Base-by-base conservation (phyloP, 805 yeast species). In the Vanderwaltozyma verrucispora region DNA sequence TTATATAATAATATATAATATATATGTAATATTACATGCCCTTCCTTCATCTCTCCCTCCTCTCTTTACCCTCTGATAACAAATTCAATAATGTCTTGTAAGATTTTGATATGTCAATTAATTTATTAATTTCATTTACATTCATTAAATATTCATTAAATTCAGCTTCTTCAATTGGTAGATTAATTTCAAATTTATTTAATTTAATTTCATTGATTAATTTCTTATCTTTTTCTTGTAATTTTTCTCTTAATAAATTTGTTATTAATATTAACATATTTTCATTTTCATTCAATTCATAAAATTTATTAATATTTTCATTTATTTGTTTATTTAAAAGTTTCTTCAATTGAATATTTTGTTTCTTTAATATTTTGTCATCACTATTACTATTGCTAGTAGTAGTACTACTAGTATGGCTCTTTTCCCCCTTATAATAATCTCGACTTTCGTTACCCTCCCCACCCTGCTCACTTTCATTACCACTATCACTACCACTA, bases 151-250 rank as follows among this genome's bases (percentile, higher is more conserved):
- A 50, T 1, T 28, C 29, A 4, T 23, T 19, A 24, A 46, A 49
- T 38, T 50, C 53, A 7, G 38, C 32, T 35, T 50, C 51, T 28
- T 47, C 49, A 23, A 33, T 30, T 1, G 43, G 30, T 7, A 21
- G 9, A 21, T 9, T 21, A 6, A 7, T 35, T 30, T 10, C 47
- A 41, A 15, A 36, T 32, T 15, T 25, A 10, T 28, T 13, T n/a
- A n/a, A 23, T 33, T 33, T 45, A 8, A 17, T 8, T 17, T 33
- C 17, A 15, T 11, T 19, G 14, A 30, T 6, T 3, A 19, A n/a
- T 15, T 4, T n/a, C 25, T 26, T 16, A 11, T 33, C 21, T 18
- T 13, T 3, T 8, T 18, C 25, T 8, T 4, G 9, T 13, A 26
- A n/a, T 3, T 35, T 4, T 5, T 28, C 3, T 5, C 31, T 19